A percentile compares a stretch with the other conserved stretches of the same genome.
Conservation (phyloP, 169 alveolate species). For the Plasmodium fragile region DNA sequence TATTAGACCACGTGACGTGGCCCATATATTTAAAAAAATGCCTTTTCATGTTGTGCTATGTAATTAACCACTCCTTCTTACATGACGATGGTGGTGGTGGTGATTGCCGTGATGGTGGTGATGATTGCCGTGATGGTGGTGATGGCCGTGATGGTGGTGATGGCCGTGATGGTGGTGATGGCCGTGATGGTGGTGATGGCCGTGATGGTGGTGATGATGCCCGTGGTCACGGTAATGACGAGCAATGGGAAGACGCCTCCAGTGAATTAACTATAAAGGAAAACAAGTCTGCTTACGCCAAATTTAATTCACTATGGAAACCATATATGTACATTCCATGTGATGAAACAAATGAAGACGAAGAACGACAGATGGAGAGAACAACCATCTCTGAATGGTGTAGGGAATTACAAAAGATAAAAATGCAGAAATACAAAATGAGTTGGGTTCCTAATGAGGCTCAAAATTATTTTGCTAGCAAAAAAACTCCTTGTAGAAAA, state of each 20-base stretch:
- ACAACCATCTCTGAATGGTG: not conserved
- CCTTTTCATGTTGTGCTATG: conserved; percentile 5
- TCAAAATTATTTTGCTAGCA: not conserved
- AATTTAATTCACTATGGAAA: not conserved
- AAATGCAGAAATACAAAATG: not conserved
- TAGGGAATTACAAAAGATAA: not conserved
- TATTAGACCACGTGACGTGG: conserved; percentile 20
- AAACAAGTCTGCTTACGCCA: too few species aligned
- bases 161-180: too few species aligned
- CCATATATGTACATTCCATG: not conserved
- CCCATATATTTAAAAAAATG: conserved; percentile 17
- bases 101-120: too few species aligned
- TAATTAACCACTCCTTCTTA: conserved; percentile 1
- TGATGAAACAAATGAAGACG: not conserved
- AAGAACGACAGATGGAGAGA: not conserved
- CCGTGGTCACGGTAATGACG: too few species aligned
- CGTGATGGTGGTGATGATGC: too few species aligned
- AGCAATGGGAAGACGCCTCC: not conserved
- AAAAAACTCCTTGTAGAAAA: not conserved
- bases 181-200: too few species aligned
- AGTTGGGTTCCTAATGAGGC: conserved; percentile 5
- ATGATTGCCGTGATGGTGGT: too few species aligned
- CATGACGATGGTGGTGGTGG: not conserved
- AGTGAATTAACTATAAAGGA: not conserved
- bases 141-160: too few species aligned